Percentiles rank a stretch among this genome's conserved stretches.
These are phyloP conservation scores for Marasmius tenuissimus DNA, from an alignment of 1,284 basidiomycete genomes.

Conservation along the genomic window DNA sequence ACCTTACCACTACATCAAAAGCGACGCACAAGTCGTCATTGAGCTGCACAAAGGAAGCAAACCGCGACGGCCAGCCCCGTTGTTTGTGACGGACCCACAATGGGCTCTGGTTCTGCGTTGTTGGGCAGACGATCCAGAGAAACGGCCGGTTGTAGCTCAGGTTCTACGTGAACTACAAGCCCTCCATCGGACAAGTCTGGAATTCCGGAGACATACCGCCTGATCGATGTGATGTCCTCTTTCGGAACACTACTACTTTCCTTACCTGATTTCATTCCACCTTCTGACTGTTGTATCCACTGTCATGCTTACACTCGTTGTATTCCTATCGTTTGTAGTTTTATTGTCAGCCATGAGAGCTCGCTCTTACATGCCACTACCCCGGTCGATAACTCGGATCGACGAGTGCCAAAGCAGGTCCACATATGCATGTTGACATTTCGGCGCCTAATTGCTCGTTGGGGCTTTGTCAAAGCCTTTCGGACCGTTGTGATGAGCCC, in stretches of 20 bases:
- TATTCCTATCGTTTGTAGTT: too few relatives aligned
- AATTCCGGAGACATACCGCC: slow-evolving; percentile 21
- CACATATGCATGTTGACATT: too few relatives aligned
- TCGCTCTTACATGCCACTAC: too few relatives aligned
- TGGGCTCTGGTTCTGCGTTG: slow-evolving; percentile 39
- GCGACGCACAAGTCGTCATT: slow-evolving; percentile 41
- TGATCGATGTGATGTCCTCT: neutral
- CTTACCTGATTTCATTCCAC: neutral
- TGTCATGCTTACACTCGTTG: too few relatives aligned
- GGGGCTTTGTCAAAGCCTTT: too few relatives aligned
- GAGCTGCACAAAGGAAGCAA: slow-evolving; percentile 38
- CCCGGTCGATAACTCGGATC: too few relatives aligned
- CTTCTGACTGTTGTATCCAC: neutral
- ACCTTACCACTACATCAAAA: slow-evolving; percentile 37
- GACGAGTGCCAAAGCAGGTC: too few relatives aligned
- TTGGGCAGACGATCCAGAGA: slow-evolving; percentile 32
- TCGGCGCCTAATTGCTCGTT: too few relatives aligned
- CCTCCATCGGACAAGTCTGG: slow-evolving; percentile 21
- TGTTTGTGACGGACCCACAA: slow-evolving; percentile 37
- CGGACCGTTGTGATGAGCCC: too few relatives aligned
- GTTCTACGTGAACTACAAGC: slow-evolving; percentile 20
- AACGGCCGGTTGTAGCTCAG: slow-evolving; percentile 27
- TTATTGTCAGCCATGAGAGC: too few relatives aligned
- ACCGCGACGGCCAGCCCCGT: slow-evolving; percentile 36
- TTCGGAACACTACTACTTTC: neutral